Conservation (phyloP, 805 yeast genomes). For the Cyberlindnera petersonii region DNA sequence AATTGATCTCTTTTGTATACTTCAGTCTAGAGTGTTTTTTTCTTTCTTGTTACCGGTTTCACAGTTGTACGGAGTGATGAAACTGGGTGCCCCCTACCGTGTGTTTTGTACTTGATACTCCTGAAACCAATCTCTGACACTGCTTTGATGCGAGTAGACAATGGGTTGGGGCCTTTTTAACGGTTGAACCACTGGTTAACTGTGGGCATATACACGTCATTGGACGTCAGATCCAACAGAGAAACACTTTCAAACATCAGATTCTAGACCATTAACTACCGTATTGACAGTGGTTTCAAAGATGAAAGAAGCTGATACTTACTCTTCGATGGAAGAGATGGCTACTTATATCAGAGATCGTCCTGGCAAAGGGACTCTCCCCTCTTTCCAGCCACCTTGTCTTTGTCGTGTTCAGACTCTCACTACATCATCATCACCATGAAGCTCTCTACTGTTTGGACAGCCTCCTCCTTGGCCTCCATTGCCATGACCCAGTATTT, state of each 20-base stretch:
- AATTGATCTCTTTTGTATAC: too few species aligned
- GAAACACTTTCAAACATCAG: neutral
- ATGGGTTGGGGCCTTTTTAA: too few species aligned
- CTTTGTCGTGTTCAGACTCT: too few species aligned
- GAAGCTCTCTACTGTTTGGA: neutral
- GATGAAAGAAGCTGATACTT: conserved; percentile 4
- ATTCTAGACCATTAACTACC: neutral
- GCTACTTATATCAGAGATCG: neutral
- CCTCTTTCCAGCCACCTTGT: too few species aligned
- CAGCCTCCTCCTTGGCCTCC: neutral
- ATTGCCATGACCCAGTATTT: neutral
- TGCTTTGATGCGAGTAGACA: neutral
- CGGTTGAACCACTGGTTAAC: too few species aligned
- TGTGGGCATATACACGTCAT: neutral
- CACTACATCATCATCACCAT: neutral
- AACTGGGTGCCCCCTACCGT: neutral
- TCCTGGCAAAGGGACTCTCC: too few species aligned
- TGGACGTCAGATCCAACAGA: neutral
- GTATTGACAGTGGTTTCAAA: conserved; percentile 7
- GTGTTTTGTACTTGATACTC: neutral
- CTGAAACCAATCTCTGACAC: conserved; percentile 2
- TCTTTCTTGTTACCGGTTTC: too few species aligned
- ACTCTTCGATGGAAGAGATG: too few species aligned
- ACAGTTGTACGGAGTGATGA: neutral
- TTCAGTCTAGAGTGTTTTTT: too few species aligned